These are phyloP conservation scores for grape (Vitis vinifera) DNA, from an alignment of 164 flowering plant genomes.

Conservation along the genomic window ASM3070453v1 NC_081806.1:7491001-7491500, in stretches of 20 bases:
- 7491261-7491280: slow-evolving; percentile 1
- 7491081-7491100: too few species aligned
- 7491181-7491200: too few species aligned
- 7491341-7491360: neutral
- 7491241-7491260: neutral
- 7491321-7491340: neutral
- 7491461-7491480: slow-evolving; percentile 11
- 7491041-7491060: too few species aligned
- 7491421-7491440: slow-evolving; percentile 10
- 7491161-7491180: too few species aligned
- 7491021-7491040: too few species aligned
- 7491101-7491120: too few species aligned
- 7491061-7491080: too few species aligned
- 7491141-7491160: too few species aligned
- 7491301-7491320: slow-evolving; percentile 7
- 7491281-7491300: slow-evolving; percentile 13
- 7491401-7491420: slow-evolving; percentile 7
- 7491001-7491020: too few species aligned
- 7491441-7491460: neutral
- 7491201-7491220: too few species aligned
- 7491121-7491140: too few species aligned
- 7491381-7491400: neutral
- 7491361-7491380: neutral
- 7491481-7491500: neutral
- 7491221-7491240: neutral